phyloP scores from a whole-genome alignment of 2,329 filamentous ascomycete genomes.

The Alternaria sp. region DNA sequence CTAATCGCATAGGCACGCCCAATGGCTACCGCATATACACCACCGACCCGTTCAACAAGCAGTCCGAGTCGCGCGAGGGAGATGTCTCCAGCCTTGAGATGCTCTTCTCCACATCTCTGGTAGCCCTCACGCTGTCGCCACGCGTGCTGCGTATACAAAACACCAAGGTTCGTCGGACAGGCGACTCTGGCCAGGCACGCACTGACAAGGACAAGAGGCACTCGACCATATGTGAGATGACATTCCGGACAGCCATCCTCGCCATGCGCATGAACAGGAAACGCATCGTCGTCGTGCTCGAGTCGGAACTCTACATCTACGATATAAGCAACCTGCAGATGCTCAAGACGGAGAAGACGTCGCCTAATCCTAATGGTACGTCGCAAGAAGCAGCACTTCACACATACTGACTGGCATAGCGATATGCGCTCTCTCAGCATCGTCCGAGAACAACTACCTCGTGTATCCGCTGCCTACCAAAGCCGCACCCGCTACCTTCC shows the following conservation, averaged over 20 bases:
- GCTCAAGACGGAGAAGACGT: constrained; percentile 89
- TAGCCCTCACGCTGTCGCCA: constrained; percentile 90
- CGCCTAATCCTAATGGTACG: constrained; percentile 81
- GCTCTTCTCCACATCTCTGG: constrained; percentile 97
- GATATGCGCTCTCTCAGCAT: constrained; percentile 91
- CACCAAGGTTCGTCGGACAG: constrained; percentile 73
- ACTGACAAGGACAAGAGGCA: constrained; percentile 58
- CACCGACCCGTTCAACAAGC: constrained; percentile 93
- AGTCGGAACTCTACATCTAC: constrained; percentile 97
- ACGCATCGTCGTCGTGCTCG: constrained; percentile 88
- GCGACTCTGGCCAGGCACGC: background rate
- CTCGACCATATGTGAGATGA: constrained; percentile 96
- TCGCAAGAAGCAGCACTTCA: background rate
- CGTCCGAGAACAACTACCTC: constrained; percentile 93
- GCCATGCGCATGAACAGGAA: constrained; percentile 95
- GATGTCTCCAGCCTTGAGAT: constrained; percentile 98
- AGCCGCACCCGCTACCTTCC: constrained; percentile 58
- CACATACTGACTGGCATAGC: constrained; percentile 55
- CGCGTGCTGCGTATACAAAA: constrained; percentile 95
- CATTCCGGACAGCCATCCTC: constrained; percentile 94
- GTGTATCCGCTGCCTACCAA: constrained; percentile 86
- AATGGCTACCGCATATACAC: constrained; percentile 96
- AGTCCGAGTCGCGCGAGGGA: constrained; percentile 91
- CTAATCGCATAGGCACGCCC: constrained; percentile 71
- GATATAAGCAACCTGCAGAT: constrained; percentile 99